Evolutionary conservation across 805 yeast genomes (phyloP), one percentile per base, ranked within the genome.

Genomic region (Saturnispora kantuleensis): DNA sequence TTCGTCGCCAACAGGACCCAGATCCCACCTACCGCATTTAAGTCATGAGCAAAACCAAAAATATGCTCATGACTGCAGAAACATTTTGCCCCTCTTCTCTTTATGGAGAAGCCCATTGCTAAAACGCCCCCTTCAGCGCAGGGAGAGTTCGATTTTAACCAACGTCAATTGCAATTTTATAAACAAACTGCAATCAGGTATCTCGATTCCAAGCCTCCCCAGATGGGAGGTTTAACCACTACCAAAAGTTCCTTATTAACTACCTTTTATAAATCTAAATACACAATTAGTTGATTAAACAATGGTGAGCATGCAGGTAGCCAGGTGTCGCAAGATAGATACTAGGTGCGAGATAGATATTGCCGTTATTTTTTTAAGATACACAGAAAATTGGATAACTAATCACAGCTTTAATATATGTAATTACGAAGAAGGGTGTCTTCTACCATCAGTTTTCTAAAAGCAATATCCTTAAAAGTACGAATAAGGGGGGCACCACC

Each of bases 1-100:
- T 90, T 90, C 64, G 74, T 77, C 52, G 78, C 74, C 52, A 81
- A 86, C 31, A 74, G 70, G 52, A 53, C 59, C 5, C 57, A 62
- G 33, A 67, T 79, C 32, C 85, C 85, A 15, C 71, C 74, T 5
- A 69, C 75, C 42, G 85, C 85, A 2, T 79, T 43, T 40, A 40
- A 42, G 37, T 41, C 15, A 17, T 21, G n/a, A 26, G 30, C 16
- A 11, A 17, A 29, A 13, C 29, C 9, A 31, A 28, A 18, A 35
- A 16, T 15, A 9, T 35, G 38, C 21, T 28, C 26, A 17, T 29
- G 30, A 13, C 21, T 13, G 7, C 26, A 13, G 2, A 29, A n/a
- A 12, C 10, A 30, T 10, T 9, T 21, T 21, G 26, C 26, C 26
- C 5, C 26, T 21, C 6, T 21, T 21, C 8, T 21, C 26, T 6